phyloP scores from a whole-genome alignment of 1,284 basidiomycete species.

The Bondarzewia mesenterica region DNA sequence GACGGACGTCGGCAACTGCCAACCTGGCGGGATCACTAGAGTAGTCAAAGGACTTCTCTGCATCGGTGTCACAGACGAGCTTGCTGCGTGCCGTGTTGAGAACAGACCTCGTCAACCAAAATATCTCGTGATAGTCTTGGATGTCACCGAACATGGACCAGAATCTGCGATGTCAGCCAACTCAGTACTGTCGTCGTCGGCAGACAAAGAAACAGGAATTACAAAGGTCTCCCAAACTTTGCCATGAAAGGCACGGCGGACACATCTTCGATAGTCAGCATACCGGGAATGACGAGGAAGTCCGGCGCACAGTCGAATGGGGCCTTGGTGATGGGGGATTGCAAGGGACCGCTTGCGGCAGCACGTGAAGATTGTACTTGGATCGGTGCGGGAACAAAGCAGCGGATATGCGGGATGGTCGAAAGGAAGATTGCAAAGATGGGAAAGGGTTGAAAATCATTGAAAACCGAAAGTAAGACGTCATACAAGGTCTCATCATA shows the following conservation, averaged over 20 bases:
- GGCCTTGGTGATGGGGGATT: neutral
- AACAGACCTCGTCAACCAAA: neutral
- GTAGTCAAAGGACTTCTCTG: neutral
- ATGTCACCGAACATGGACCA: neutral
- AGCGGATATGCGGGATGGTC: neutral
- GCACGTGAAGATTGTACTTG: neutral
- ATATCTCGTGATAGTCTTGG: neutral
- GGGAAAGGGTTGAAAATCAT: neutral
- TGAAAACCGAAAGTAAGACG: neutral
- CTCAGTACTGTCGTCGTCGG: no score
- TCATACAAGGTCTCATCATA: neutral
- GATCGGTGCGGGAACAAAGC: neutral
- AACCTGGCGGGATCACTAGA: neutral
- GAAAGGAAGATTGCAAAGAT: neutral
- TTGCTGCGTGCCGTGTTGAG: neutral
- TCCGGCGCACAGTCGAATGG: neutral
- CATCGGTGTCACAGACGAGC: neutral
- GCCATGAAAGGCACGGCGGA: neutral
- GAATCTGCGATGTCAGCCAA: neutral
- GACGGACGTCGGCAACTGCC: neutral
- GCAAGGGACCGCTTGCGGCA: neutral
- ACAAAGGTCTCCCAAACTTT: neutral
- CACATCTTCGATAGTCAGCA: neutral
- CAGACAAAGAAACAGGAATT: neutral
- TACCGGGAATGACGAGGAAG: neutral